Percentiles rank a stretch among this genome's conserved stretches.
phyloP scores from a whole-genome alignment of 495 filamentous ascomycete genomes.

The Penicillium daleae region DNA sequence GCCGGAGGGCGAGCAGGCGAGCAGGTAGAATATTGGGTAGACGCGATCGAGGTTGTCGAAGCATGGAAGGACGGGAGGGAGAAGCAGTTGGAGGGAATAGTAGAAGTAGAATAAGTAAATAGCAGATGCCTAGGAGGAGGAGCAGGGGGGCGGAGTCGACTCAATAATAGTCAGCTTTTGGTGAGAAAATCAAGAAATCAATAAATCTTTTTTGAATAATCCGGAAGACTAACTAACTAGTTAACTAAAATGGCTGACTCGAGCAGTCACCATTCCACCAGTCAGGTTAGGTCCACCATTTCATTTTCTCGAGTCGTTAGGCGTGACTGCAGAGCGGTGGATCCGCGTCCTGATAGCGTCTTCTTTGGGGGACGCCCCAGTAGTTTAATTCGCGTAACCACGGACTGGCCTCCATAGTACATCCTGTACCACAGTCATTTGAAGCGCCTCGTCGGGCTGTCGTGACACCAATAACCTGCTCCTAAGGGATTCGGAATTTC shows the following conservation, averaged over 20 bases:
- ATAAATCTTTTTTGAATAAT: too few species aligned
- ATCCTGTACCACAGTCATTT: too few species aligned
- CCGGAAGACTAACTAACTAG: not conserved
- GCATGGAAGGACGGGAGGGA: not conserved
- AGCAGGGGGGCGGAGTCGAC: constrained; percentile 6
- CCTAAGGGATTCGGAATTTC: not conserved
- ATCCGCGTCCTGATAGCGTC: not conserved
- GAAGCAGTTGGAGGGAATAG: not conserved
- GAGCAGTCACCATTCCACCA: not conserved
- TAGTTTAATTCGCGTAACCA: constrained; percentile 13
- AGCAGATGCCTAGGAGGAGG: not conserved
- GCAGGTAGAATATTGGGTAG: not conserved
- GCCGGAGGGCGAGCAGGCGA: not conserved
- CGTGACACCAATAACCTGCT: not conserved
- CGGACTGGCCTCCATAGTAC: not conserved
- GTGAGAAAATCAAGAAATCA: not conserved
- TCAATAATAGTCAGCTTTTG: constrained; percentile 1
- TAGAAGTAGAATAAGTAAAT: not conserved
- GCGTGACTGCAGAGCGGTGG: not conserved
- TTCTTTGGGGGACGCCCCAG: constrained; percentile 11
- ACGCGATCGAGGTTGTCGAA: not conserved
- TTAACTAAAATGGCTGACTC: not conserved
- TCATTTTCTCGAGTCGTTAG: not conserved
- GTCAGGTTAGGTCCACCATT: not conserved
- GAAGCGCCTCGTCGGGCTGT: not conserved